A percentile compares a stretch with the other conserved stretches of the same genome.
Conservation (phyloP, 1,139 yeast species). For the Yamadazyma epiphylla region DNA sequence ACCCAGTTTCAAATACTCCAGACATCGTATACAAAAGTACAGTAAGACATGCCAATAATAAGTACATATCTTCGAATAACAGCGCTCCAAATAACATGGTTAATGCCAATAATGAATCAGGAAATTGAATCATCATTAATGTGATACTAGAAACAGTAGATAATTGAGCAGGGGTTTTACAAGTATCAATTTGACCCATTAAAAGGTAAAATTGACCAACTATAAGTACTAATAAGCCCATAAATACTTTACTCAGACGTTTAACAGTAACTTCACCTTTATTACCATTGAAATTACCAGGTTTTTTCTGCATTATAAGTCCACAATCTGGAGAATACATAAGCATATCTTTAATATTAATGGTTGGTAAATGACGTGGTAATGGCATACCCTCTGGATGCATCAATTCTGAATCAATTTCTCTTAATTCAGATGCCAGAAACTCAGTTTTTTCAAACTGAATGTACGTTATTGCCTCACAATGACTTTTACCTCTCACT, state of each 20-base stretch:
- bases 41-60: slow-evolving; percentile 68
- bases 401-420: slow-evolving; percentile 66
- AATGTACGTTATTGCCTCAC: slow-evolving; percentile 70
- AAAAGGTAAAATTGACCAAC: slow-evolving; percentile 27
- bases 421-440: slow-evolving; percentile 47
- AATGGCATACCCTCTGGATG: slow-evolving; percentile 78
- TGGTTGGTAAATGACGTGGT: slow-evolving; percentile 46
- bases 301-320: slow-evolving; percentile 39
- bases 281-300: slow-evolving; percentile 46
- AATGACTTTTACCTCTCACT: slow-evolving; percentile 40
- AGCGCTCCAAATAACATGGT: slow-evolving; percentile 58
- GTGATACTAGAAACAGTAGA: slow-evolving; percentile 32
- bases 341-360: slow-evolving; percentile 52
- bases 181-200: slow-evolving; percentile 60
- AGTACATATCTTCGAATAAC: slow-evolving; percentile 51
- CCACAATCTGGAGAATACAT: slow-evolving; percentile 92
- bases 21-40: slow-evolving; percentile 68
- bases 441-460: slow-evolving; percentile 63
- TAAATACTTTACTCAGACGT: slow-evolving; percentile 41
- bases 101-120: slow-evolving; percentile 71
- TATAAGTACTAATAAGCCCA: slow-evolving; percentile 46
- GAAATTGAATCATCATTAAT: slow-evolving; percentile 60
- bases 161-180: slow-evolving; percentile 77
- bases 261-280: slow-evolving; percentile 48
- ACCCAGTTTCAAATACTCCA: slow-evolving; percentile 74